Conservation (phyloP, 305 asterid genomes). For the Plantago lanceolata region DNA sequence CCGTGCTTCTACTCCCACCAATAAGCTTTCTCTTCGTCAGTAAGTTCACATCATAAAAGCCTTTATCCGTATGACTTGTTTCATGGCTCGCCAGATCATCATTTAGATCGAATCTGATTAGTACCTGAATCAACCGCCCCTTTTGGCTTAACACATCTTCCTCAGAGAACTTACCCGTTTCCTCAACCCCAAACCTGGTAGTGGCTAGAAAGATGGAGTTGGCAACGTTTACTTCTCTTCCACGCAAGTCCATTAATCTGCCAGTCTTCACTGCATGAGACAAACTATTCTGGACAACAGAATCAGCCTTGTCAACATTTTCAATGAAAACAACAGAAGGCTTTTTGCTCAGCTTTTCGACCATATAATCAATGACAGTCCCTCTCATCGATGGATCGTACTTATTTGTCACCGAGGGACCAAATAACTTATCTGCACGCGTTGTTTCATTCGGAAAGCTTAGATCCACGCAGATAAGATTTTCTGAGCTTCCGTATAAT, state of each 20-base stretch:
- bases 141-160: conserved; percentile 38
- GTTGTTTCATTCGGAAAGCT: conserved; percentile 37
- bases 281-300: conserved; percentile 56
- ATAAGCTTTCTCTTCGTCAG: conserved; percentile 60
- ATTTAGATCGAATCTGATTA: conserved; percentile 63
- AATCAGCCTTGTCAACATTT: conserved; percentile 68
- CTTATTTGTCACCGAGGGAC: conserved; percentile 31
- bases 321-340: conserved; percentile 70
- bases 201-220: conserved; percentile 59
- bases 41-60: conserved; percentile 18
- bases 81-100: conserved; percentile 28
- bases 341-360: conserved; percentile 56
- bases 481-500: conserved; percentile 49
- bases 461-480: conserved; percentile 53
- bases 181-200: conserved; percentile 22
- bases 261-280: conserved; percentile 55
- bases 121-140: conserved; percentile 47
- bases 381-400: conserved; percentile 50
- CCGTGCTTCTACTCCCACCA: conserved; percentile 20
- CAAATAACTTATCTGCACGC: conserved; percentile 26
- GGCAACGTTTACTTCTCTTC: conserved; percentile 53
- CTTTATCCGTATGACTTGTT: conserved; percentile 4
- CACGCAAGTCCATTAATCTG: conserved; percentile 52
- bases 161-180: conserved; percentile 34
- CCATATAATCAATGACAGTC: conserved; percentile 60